Percentiles rank a stretch among this genome's conserved stretches.
These are phyloP conservation scores for Aquanectria penicillioides DNA, from an alignment of 2,329 filamentous ascomycete species.

Conservation along the genomic window DNA sequence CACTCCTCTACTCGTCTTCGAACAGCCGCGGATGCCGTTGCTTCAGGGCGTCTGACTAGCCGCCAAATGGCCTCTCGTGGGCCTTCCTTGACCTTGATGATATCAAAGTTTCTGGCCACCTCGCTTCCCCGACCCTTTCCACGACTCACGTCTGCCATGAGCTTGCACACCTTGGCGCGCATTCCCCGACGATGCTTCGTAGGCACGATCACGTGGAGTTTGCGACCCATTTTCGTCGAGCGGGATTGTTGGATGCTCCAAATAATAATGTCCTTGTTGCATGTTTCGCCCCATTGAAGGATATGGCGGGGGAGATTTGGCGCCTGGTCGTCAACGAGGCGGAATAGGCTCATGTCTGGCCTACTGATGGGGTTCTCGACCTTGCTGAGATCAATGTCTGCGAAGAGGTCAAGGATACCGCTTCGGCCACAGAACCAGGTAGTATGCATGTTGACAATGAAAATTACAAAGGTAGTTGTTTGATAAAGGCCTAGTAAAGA, in stretches of 20 bases:
- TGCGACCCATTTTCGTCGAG: neutral
- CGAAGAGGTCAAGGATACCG: slow-evolving; percentile 1
- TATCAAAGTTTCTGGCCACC: neutral
- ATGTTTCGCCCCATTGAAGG: slow-evolving; percentile 22
- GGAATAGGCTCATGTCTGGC: neutral
- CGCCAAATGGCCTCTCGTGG: slow-evolving; percentile 11
- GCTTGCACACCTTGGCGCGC: slow-evolving; percentile 4
- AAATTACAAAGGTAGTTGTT: neutral
- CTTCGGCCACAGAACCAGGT: neutral
- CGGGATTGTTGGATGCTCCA: slow-evolving; percentile 22
- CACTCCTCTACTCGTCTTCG: too few relatives aligned
- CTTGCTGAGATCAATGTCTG: neutral
- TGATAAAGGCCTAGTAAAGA: too few relatives aligned
- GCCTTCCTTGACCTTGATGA: slow-evolving; percentile 16
- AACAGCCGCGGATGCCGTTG: neutral
- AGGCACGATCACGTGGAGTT: neutral
- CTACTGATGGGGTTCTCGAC: neutral
- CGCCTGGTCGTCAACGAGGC: neutral
- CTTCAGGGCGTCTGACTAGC: neutral
- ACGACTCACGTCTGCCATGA: neutral
- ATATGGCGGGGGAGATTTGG: slow-evolving; percentile 19
- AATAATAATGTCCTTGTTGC: slow-evolving; percentile 16
- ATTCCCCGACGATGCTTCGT: slow-evolving; percentile 1
- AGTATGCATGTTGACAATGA: neutral
- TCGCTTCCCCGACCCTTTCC: neutral